phyloP scores from a whole-genome alignment of 768 basidiomycete species.

The Amanita exitialis region DNA sequence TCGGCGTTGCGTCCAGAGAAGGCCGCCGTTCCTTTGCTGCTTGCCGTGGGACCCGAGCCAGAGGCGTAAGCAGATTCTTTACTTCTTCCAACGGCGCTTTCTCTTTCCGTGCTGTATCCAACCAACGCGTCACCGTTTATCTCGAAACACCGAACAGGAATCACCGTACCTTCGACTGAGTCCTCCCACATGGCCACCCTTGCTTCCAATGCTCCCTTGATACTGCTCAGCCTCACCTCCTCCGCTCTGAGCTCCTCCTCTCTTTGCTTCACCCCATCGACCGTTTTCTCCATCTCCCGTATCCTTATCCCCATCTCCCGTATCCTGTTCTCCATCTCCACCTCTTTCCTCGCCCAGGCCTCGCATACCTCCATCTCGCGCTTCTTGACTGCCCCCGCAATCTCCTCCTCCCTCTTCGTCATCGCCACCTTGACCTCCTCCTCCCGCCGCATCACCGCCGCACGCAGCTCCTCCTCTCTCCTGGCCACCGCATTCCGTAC shows the following conservation, averaged over 20 bases:
- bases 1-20: conserved; percentile 11
- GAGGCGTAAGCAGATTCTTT: conserved; percentile 54
- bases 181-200: conserved; percentile 35
- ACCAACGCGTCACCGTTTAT: not conserved
- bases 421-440: conserved; percentile 61
- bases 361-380: conserved; percentile 56
- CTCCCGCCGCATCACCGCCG: conserved; percentile 56
- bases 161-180: conserved; percentile 5
- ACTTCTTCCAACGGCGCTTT: conserved; percentile 66
- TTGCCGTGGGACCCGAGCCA: conserved; percentile 20
- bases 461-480: conserved; percentile 62
- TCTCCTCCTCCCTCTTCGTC: conserved; percentile 57
- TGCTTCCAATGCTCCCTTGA: conserved; percentile 39
- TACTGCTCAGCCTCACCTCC: conserved; percentile 35
- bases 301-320: conserved; percentile 37
- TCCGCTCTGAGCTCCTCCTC: conserved; percentile 47
- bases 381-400: conserved; percentile 54
- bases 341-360: conserved; percentile 47
- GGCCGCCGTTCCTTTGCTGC: conserved; percentile 9
- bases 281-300: conserved; percentile 40
- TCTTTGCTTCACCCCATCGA: conserved; percentile 36
- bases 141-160: conserved; percentile 3
- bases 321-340: too few relatives aligned
- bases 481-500: conserved; percentile 48
- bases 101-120: conserved; percentile 31